Evolutionary conservation across 306 rosid species (phyloP).

Genomic region (Chamaecrista fasciculata): DNA sequence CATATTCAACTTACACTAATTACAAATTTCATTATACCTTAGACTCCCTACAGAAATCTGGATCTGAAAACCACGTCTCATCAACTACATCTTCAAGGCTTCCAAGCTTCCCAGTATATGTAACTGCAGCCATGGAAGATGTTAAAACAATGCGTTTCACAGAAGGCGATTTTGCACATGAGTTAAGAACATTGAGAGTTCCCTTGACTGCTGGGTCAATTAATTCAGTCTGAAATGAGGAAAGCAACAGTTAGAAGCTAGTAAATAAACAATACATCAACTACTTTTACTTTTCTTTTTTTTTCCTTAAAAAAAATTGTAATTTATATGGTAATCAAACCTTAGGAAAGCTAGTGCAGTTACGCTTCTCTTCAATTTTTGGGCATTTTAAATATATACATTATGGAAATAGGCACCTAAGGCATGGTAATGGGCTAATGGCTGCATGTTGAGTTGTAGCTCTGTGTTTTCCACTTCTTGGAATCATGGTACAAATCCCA

Average conservation of each 20-base stretch:
- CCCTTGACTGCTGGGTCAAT: slow-evolving; percentile 12
- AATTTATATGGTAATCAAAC: neutral
- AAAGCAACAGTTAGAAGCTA: neutral
- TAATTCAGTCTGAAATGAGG: too few species aligned
- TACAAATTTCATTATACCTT: neutral
- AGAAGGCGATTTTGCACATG: slow-evolving; percentile 6
- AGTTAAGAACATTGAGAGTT: slow-evolving; percentile 12
- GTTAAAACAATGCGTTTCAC: slow-evolving; percentile 8
- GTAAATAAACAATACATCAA: too few species aligned
- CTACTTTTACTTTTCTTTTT: too few species aligned
- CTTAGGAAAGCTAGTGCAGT: neutral
- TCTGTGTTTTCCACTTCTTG: too few species aligned
- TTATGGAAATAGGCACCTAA: neutral
- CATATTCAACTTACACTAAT: neutral
- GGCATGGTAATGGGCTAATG: too few species aligned
- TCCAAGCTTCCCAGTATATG: slow-evolving; percentile 3
- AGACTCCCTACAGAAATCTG: neutral
- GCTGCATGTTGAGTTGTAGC: too few species aligned
- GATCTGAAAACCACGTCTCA: too few species aligned
- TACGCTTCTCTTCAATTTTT: neutral
- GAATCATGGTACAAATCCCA: too few species aligned
- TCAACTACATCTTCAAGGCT: neutral
- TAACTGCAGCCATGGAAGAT: too few species aligned
- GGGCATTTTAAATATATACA: neutral
- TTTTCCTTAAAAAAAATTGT: too few species aligned